Base-by-base conservation (phyloP, 176 grass and related monocot species). In the Elaeis guineensis region DNA sequence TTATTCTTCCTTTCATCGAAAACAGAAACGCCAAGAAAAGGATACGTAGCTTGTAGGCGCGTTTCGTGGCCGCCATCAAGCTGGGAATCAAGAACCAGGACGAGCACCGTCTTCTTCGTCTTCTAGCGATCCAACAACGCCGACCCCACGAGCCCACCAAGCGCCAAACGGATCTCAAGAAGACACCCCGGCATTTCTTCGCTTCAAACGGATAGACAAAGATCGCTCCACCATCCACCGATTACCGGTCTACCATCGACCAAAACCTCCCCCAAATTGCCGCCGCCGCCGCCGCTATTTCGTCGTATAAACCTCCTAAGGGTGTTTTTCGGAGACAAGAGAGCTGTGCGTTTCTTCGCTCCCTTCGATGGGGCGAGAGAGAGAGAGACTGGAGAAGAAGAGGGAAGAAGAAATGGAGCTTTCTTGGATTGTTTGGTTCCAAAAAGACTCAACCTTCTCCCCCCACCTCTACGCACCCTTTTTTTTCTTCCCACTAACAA, bases 41-140 rank as follows among this genome's bases (percentile, higher is more conserved):
- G 92, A 96, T 96, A 96, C 92, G 92, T 67, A 96, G 92, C 81
- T 96, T 96, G 92, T 96, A 96, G 5, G 92, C 92, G 77, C 92
- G 86, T 72, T 96, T 96, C 75, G 87, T 90, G 87, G 87, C 79
- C 67, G 92, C 75, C 92, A 96, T 96, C 75, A 32, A 70, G 55
- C 54, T 52, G 57, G 57, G 17, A 25, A 58, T 57, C 20, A 15
- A 64, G 17, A 60, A 72, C 64, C 58, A 49, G 15, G 0, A 79
- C 63, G 22, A 30, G 8, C 4, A 28, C 7, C 18, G 39, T 48
- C 54, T 55, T 59, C 58, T 44, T 66, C 70, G 29, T 77, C 59
- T 64, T 16, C 70, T 29, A 53, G 50, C 4, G 59, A 66, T 75
- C 61, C 63, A 55, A 57, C 57, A 73, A 60, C 30, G 21, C 52